Percentiles rank a stretch among this genome's conserved stretches.
phyloP scores from a whole-genome alignment of 345 rosid species.

The Carallia pectinifolia region DNA sequence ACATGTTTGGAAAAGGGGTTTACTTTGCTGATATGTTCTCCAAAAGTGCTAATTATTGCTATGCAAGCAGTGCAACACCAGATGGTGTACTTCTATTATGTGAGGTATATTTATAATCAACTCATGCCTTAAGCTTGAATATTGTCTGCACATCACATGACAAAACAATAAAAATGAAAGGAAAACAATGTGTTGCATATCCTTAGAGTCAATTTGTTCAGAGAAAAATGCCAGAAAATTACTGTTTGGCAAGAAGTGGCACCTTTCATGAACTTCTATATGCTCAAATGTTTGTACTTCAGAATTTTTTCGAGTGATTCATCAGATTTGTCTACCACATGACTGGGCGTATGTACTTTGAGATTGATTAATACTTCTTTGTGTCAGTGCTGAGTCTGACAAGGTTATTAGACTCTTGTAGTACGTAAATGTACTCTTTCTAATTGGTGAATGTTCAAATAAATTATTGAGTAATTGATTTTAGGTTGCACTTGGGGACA shows the following conservation, averaged over 20 bases:
- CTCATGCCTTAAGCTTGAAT: not conserved
- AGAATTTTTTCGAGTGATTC: constrained; percentile 1
- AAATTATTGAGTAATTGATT: constrained; percentile 2
- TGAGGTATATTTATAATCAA: constrained; percentile 47
- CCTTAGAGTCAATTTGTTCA: not conserved
- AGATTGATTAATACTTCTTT: too few species aligned
- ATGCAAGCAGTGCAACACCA: constrained; percentile 37
- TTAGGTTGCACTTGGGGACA: constrained; percentile 91
- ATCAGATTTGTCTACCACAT: not conserved
- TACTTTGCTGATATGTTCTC: constrained; percentile 98
- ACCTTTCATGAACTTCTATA: not conserved
- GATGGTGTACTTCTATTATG: constrained; percentile 83
- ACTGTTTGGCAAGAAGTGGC: not conserved
- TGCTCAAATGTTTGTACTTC: not conserved
- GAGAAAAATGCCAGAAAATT: not conserved
- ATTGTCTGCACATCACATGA: too few species aligned
- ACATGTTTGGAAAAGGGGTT: constrained; percentile 97
- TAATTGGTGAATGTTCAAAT: constrained; percentile 3
- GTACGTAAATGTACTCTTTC: not conserved
- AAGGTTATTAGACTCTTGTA: not conserved
- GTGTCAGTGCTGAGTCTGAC: not conserved
- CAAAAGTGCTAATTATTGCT: constrained; percentile 92
- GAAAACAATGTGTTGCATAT: too few species aligned
- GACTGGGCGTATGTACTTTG: not conserved
- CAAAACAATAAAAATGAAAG: too few species aligned